Base-by-base conservation (phyloP, 495 filamentous ascomycete genomes). In the Penicillium silybi region DNA sequence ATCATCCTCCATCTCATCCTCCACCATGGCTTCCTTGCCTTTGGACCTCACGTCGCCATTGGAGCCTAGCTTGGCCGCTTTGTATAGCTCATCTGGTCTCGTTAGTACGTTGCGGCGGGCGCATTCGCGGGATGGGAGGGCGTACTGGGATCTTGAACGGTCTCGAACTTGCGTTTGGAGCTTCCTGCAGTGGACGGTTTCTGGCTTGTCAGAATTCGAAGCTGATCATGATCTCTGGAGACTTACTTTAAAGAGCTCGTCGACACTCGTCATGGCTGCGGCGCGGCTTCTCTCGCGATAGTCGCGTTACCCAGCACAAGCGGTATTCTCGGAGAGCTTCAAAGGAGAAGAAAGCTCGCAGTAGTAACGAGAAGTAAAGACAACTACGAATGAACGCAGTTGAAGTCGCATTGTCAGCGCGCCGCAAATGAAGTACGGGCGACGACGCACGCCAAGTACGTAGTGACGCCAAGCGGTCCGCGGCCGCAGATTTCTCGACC, bases 211-310 rank as follows among this genome's bases (percentile, higher is more conserved):
- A 73, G 64, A 34, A 32, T 32, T 3, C 29, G 10, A 13, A 13
- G 1, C 11, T 11, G 29, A 13, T 13, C 11, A 11, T 32, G 29
- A 13, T 32, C 4, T 32, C 29, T 15, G 29, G 16, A 2, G 11
- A 55, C 59, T 44, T 74, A 89, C 89, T 71, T 92, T 91, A 78
- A 95, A 95, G 29, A 95, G 74, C 52, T 90, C 87, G 63, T 92
- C 86, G 63, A 92, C 82, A 65, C 80, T 88, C 20, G 85, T 77
- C 87, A 91, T 93, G 52, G 53, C 72, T 62, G 63, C 62, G 56
- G 57, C 39, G 46, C 26, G 1, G 1, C n/a, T 18, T 39, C 16
- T 39, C 9, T 1, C 13, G 37, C 1, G 10, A 39, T 39, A 19
- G 6, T 39, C 16, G 29, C 29, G 29, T 32, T 10, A 10, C 37